Conservation (phyloP, 352 stramenopile species). For the Phytophthora agathidicida region DNA sequence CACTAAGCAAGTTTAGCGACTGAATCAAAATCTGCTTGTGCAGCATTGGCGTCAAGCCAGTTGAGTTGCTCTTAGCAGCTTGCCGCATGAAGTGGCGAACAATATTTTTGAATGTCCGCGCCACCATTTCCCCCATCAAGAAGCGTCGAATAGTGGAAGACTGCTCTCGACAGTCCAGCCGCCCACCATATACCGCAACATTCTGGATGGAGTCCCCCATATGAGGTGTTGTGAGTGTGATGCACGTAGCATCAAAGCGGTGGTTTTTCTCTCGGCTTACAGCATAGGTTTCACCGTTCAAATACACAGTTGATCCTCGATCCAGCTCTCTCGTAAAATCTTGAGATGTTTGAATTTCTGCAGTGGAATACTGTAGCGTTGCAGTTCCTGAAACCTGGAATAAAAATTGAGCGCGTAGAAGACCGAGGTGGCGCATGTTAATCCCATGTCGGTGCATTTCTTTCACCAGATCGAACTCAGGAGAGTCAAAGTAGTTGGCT, state of each 20-base stretch:
- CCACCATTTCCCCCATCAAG: conserved; percentile 88
- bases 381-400: conserved; percentile 76
- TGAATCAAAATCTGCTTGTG: conserved; percentile 60
- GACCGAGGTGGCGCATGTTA: conserved; percentile 89
- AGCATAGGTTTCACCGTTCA: conserved; percentile 60
- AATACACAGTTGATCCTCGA: conserved; percentile 63
- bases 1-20: conserved; percentile 74
- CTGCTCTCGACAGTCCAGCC: conserved; percentile 62
- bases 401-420: conserved; percentile 82
- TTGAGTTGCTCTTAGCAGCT: conserved; percentile 35
- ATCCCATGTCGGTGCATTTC: conserved; percentile 92
- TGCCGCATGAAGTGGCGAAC: conserved; percentile 76
- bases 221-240: conserved; percentile 67
- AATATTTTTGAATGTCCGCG: conserved; percentile 88
- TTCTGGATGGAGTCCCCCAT: conserved; percentile 78
- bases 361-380: conserved; percentile 82
- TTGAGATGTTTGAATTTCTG: conserved; percentile 74
- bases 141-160: conserved; percentile 58
- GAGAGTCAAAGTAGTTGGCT: conserved; percentile 52
- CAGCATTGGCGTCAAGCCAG: conserved; percentile 47
- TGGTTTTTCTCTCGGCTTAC: conserved; percentile 54
- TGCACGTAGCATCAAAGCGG: conserved; percentile 59
- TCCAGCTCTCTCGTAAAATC: conserved; percentile 87
- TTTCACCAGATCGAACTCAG: conserved; percentile 60
- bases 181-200: conserved; percentile 68